Evolutionary conservation across 2,329 filamentous ascomycete species (phyloP).

Genomic region (Sclerotinia spermophila): DNA sequence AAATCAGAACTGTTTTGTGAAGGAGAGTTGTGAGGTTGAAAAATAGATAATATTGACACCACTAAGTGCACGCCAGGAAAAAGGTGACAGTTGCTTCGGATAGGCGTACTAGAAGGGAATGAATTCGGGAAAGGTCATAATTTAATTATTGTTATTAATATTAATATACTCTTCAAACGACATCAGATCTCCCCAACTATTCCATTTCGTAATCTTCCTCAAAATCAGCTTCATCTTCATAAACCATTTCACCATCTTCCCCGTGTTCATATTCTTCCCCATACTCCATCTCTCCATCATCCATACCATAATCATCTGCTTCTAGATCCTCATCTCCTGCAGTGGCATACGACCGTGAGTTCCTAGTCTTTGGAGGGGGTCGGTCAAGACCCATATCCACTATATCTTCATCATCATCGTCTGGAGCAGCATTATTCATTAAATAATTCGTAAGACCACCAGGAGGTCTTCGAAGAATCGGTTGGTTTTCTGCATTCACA

Average conservation of each 20-base stretch:
- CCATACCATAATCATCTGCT: background rate
- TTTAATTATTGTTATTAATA: background rate
- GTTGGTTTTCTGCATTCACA: background rate
- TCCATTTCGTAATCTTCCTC: constrained; percentile 9
- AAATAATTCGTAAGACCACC: constrained; percentile 13
- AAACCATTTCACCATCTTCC: constrained; percentile 20
- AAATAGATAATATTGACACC: background rate
- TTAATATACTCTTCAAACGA: background rate
- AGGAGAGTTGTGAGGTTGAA: background rate
- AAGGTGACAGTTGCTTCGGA: background rate
- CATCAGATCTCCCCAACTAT: background rate
- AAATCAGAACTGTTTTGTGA: fast-evolving
- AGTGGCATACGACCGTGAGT: constrained; percentile 3
- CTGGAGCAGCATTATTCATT: background rate
- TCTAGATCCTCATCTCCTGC: constrained; percentile 12
- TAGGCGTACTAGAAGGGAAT: constrained; percentile 48
- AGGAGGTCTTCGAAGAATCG: constrained; percentile 11
- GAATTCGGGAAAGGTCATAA: no score
- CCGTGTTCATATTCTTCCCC: constrained; percentile 4
- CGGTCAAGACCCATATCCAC: background rate
- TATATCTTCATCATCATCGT: background rate
- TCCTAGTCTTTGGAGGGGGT: background rate
- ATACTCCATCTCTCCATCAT: constrained; percentile 2
- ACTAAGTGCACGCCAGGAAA: background rate
- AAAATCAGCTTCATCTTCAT: constrained; percentile 19